Conservation (phyloP, 106 monocot species). For the Amphibolis antarctica region DNA sequence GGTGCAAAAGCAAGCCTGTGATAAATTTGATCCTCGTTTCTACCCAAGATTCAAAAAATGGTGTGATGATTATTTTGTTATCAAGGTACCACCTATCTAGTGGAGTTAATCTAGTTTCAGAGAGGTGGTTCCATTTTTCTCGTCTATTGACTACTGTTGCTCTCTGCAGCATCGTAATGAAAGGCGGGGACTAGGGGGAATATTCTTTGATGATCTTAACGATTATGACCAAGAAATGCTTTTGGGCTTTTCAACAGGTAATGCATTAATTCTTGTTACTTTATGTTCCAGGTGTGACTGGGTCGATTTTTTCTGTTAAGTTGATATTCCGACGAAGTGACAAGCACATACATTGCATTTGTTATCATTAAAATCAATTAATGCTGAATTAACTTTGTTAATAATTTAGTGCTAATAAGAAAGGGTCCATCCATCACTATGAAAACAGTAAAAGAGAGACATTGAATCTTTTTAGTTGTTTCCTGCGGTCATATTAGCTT, state of each 20-base stretch:
- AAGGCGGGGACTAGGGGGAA: constrained; percentile 96
- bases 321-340: no score
- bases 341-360: no score
- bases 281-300: not conserved
- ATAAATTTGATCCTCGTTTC: constrained; percentile 95
- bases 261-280: not conserved
- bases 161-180: constrained; percentile 86
- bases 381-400: no score
- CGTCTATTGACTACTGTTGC: constrained; percentile 8
- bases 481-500: no score
- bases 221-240: constrained; percentile 98
- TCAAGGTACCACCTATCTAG: constrained; percentile 36
- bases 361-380: no score
- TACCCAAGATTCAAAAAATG: constrained; percentile 98
- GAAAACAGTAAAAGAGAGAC: no score
- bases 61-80: constrained; percentile 98
- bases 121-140: not conserved
- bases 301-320: not conserved
- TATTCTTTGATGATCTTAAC: constrained; percentile 98
- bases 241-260: constrained; percentile 84
- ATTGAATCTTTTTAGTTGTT: no score
- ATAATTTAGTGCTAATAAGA: no score
- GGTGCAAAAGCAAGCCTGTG: constrained; percentile 94
- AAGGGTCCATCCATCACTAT: no score
- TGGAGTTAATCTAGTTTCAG: not conserved